Evolutionary conservation across 2,329 filamentous ascomycete species (phyloP).

Genomic region (Neonectria faginata): DNA sequence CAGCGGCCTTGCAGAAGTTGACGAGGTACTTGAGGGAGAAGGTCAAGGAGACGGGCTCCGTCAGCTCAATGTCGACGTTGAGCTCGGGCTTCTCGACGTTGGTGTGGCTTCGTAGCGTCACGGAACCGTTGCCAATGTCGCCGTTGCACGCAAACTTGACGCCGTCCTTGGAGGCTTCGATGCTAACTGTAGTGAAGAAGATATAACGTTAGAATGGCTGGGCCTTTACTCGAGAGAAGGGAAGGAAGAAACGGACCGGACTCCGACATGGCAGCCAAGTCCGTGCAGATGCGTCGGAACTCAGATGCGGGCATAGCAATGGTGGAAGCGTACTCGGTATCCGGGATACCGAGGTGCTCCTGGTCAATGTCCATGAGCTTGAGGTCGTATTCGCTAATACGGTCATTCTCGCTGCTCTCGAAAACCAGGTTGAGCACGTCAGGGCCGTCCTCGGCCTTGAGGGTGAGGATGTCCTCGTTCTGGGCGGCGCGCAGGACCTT

Average conservation of each 20-base stretch:
- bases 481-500: conserved; percentile 96
- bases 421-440: conserved; percentile 97
- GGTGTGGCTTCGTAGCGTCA: conserved; percentile 89
- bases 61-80: conserved; percentile 89
- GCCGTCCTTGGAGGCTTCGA: conserved; percentile 96
- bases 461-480: conserved; percentile 92
- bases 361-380: conserved; percentile 99
- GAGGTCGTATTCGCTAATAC: conserved; percentile 98
- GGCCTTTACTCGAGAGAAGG: background rate
- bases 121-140: conserved; percentile 95
- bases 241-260: conserved; percentile 75
- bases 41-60: conserved; percentile 91
- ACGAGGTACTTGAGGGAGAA: conserved; percentile 99
- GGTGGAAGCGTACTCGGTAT: conserved; percentile 97
- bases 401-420: conserved; percentile 88
- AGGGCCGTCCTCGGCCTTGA: conserved; percentile 97
- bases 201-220: conserved; percentile 27
- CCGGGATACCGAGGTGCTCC: conserved; percentile 97
- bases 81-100: conserved; percentile 89
- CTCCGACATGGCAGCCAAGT: conserved; percentile 92
- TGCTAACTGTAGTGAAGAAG: conserved; percentile 74
- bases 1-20: conserved; percentile 99
- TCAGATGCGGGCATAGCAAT: conserved; percentile 89
- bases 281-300: conserved; percentile 94
- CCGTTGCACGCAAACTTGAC: conserved; percentile 94